These are phyloP conservation scores for Sporothrix brunneoviolacea DNA, from an alignment of 2,329 filamentous ascomycete species.

Conservation along the genomic window DNA sequence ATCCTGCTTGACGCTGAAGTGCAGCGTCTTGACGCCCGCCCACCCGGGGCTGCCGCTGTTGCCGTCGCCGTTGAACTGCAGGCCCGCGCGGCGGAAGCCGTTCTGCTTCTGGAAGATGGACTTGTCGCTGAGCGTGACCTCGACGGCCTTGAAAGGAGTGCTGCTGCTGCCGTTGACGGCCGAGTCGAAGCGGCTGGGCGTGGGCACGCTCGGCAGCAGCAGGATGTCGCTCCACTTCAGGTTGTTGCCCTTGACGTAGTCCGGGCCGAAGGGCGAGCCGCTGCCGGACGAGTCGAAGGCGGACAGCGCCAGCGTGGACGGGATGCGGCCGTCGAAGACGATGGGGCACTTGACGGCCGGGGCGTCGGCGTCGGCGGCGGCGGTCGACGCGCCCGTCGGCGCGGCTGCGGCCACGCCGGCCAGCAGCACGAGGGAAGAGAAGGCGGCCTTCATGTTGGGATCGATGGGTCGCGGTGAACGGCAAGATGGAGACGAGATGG, in stretches of 20 bases:
- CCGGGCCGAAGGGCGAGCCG: constrained; percentile 29
- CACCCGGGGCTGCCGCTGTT: constrained; percentile 33
- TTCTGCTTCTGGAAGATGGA: constrained; percentile 40
- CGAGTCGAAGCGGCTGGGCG: constrained; percentile 32
- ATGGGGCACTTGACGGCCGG: constrained; percentile 25
- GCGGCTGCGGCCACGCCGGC: constrained; percentile 5
- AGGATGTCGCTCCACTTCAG: constrained; percentile 33
- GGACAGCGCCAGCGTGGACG: constrained; percentile 19
- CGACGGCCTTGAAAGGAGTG: constrained; percentile 29
- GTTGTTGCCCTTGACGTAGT: constrained; percentile 30
- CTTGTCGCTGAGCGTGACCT: constrained; percentile 38
- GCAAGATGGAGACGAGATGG: too few species aligned
- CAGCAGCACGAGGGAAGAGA: constrained; percentile 2
- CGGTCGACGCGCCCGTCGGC: not conserved
- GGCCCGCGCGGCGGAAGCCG: constrained; percentile 39
- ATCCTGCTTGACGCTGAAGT: constrained; percentile 31
- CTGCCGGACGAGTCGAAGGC: constrained; percentile 28
- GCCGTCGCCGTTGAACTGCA: constrained; percentile 36
- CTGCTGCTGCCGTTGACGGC: constrained; percentile 15
- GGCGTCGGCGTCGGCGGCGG: not conserved
- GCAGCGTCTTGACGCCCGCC: constrained; percentile 29
- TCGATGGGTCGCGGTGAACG: not conserved
- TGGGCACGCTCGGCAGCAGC: constrained; percentile 23
- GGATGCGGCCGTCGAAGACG: constrained; percentile 32
- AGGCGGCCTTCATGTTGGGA: not conserved